These are phyloP conservation scores for Talaromyces sp. DNA, from an alignment of 2,329 filamentous ascomycete genomes.

Conservation along the genomic window DNA sequence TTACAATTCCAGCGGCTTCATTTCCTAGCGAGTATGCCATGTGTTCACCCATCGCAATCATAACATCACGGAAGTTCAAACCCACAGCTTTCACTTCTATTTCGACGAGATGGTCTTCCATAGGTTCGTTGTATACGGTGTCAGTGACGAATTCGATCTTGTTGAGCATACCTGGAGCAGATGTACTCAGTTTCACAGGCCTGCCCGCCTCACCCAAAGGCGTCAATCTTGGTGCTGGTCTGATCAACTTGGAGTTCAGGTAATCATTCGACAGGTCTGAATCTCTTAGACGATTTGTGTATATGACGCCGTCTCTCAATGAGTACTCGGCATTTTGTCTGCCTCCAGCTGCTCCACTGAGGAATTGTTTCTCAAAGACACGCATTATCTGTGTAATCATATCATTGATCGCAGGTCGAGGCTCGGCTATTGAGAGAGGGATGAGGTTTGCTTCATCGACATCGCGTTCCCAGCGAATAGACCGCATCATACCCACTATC, in stretches of 20 bases:
- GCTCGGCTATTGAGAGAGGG: constrained; percentile 23
- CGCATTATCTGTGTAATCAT: constrained; percentile 15
- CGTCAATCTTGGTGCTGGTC: constrained; percentile 19
- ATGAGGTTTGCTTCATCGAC: constrained; percentile 28
- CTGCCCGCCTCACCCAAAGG: constrained; percentile 17
- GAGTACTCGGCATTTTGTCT: constrained; percentile 24
- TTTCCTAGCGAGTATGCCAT: constrained; percentile 23
- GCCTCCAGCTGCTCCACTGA: constrained; percentile 7
- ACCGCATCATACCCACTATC: constrained; percentile 33
- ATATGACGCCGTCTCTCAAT: constrained; percentile 19
- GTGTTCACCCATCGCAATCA: constrained; percentile 25
- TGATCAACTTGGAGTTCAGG: constrained; percentile 19
- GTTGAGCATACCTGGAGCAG: constrained; percentile 21
- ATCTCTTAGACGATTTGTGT: constrained; percentile 25
- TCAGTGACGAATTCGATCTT: constrained; percentile 23
- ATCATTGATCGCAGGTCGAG: background rate
- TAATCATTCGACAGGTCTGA: constrained; percentile 22
- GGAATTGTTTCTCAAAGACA: constrained; percentile 23
- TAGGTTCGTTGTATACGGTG: constrained; percentile 18
- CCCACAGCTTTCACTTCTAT: constrained; percentile 28
- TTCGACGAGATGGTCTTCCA: constrained; percentile 25
- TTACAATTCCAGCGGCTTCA: constrained; percentile 28
- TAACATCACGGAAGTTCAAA: constrained; percentile 29
- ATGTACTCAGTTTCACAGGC: constrained; percentile 22
- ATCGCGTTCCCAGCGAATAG: constrained; percentile 34